These are phyloP conservation scores for Pelagophyceae sp. DNA, from an alignment of 352 stramenopile species.

Conservation along the genomic window DNA sequence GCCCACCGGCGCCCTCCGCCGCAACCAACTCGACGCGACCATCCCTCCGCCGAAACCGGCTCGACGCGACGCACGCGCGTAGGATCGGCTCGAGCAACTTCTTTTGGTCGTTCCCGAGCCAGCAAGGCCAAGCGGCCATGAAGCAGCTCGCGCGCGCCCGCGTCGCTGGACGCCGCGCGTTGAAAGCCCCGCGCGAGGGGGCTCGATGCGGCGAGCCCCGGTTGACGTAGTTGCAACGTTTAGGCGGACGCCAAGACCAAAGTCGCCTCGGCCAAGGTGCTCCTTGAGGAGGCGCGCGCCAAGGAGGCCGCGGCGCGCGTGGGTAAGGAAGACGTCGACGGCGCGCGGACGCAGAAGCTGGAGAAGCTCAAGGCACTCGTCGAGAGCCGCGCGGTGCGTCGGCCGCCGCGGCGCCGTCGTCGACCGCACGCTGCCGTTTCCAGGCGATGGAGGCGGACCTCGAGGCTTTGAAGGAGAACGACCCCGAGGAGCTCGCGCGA, in stretches of 20 bases:
- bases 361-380: not conserved
- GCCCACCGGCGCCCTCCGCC: too few species aligned
- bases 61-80: too few species aligned
- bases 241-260: not conserved
- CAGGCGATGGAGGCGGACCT: not conserved
- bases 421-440: too few species aligned
- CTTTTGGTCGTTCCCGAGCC: conserved; percentile 4
- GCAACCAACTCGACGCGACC: too few species aligned
- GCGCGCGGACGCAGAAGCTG: not conserved
- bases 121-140: not conserved
- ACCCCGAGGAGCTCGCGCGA: conserved; percentile 8
- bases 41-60: too few species aligned
- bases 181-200: not conserved
- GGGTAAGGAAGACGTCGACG: not conserved
- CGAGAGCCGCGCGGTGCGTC: not conserved
- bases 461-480: conserved; percentile 3
- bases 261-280: not conserved
- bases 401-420: too few species aligned
- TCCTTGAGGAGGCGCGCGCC: not conserved
- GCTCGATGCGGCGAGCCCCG: too few species aligned
- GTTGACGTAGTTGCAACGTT: too few species aligned
- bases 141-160: not conserved
- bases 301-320: not conserved
- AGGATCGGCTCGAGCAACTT: conserved; percentile 2
- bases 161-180: not conserved